Base-by-base conservation (phyloP, 179 eudicot genomes). In the Carnegiea gigantea region DNA sequence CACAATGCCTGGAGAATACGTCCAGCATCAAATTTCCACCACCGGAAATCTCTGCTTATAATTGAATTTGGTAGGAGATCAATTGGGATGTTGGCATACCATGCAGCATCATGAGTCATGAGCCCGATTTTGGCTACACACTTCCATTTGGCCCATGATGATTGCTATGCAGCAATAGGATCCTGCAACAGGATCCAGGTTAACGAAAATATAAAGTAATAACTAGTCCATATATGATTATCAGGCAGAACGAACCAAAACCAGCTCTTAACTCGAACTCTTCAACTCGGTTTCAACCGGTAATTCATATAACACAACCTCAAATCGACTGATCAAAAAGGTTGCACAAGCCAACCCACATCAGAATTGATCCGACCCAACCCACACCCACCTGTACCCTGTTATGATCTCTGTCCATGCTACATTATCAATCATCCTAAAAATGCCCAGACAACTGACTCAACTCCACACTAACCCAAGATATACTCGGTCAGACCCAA, bases 151-250 rank as follows among this genome's bases (percentile, higher is more conserved):
- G 36, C 38, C 51, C 62, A 57, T 21, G 62, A 71, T 62, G 7
- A 30, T 7, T 49, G 40, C 73, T 78, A 86, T 6, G 87, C 88
- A 24, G 90, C 85, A 72, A 88, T 88, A 60, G 90, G 90, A 80
- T 88, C 90, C 90, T 88, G 73, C 73, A 70, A 33, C 36, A 67
- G 11, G 40, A 6, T 26, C 40, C 13, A 67, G 40, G 17, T 13
- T 3, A 28, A 67, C 10, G 15, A 13, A 28, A 26, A 28, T 26
- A 38, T 65, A 21, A 23, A 65, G 24, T 6, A 60, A 23, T 65
- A 14, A 30, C 72, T 11, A 26, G 18, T 11, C 20, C 9, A 40
- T 30, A 5, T 30, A 33, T 26, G n/a, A 15, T 18, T 70, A 30
- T 70, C 46, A 28, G 18, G 11, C 3, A 12, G 20, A 68, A 30